Base-by-base conservation (phyloP, 371 early-diverging fungal species). In the Circinella minor region DNA sequence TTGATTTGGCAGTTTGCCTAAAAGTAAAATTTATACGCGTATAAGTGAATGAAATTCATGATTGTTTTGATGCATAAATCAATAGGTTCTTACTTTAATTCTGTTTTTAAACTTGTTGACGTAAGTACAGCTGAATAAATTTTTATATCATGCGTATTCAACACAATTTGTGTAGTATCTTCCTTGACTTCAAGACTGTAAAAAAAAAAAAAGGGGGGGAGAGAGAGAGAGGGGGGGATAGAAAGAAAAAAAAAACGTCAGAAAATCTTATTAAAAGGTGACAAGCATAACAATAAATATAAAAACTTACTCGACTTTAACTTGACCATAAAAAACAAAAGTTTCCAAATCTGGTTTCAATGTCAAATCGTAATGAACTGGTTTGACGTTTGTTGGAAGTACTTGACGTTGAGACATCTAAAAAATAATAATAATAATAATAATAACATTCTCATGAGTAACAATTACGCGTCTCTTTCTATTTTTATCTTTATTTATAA, bases 351-450 rank as follows among this genome's bases (percentile, higher is more conserved):
- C 81, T 17, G 94, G 92, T 62, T 84, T 84, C 49, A 94, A 74
- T 6, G 84, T 81, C 61, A 94, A 80, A 68, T 85, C 85, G 79
- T 94, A 94, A 72, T 93, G 92, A 47, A 85, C 77, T 36, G 95
- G 95, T 69, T 78, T 85, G 59, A 92, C 89, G 62, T 86, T 90
- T 14, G 88, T 87, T 54, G 95, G 95, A 38, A 94, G 83, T 62
- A 93, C 81, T 70, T 91, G 89, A 51, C 86, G 77, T 49, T 77
- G 57, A 5, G 57, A 57, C 57, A 54, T 54, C 54, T 54, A 54
- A 6, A 51, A 18, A 54, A 43, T 43, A 43, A 9, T 9, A 43
- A 43, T 43, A 11, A 43, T n/a, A n/a, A n/a, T n/a, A n/a, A n/a
- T n/a, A n/a, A n/a, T n/a, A 39, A 39, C 39, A 39, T 39, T 4